These are phyloP conservation scores for Hypoxylon lenormandii DNA, from an alignment of 495 filamentous ascomycete genomes.

Conservation along the genomic window DNA sequence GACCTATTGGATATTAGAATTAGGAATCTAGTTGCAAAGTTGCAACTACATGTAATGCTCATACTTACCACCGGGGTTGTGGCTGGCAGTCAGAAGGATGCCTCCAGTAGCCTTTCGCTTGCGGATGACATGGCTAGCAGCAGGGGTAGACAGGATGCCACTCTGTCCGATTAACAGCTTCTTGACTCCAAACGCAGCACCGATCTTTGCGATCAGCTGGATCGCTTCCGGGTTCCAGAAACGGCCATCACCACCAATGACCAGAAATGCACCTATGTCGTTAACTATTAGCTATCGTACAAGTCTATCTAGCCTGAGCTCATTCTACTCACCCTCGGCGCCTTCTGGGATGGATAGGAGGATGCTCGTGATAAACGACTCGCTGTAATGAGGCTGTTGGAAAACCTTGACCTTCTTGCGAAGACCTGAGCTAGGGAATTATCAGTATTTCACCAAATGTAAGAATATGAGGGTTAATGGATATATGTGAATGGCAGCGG, in stretches of 20 bases:
- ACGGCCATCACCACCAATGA: constrained; percentile 97
- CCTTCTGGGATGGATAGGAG: constrained; percentile 97
- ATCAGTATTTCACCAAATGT: constrained; percentile 43
- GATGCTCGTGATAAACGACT: constrained; percentile 92
- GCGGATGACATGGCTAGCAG: constrained; percentile 93
- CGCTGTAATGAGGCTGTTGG: constrained; percentile 93
- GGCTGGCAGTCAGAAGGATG: constrained; percentile 94
- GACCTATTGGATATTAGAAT: constrained; percentile 67
- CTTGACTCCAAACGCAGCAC: constrained; percentile 97
- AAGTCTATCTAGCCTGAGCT: background rate
- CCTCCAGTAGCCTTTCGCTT: constrained; percentile 94
- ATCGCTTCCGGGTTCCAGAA: constrained; percentile 97
- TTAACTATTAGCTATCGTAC: constrained; percentile 3
- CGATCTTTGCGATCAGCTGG: constrained; percentile 96
- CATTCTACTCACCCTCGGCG: constrained; percentile 65
- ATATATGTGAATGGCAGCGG: constrained; percentile 20
- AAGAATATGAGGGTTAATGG: background rate
- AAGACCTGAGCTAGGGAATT: constrained; percentile 80
- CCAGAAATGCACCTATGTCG: constrained; percentile 77
- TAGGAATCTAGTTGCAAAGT: constrained; percentile 4
- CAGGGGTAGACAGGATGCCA: constrained; percentile 95
- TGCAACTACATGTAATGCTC: background rate
- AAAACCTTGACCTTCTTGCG: constrained; percentile 99
- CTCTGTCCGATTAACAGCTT: constrained; percentile 95
- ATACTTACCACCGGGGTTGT: constrained; percentile 93